Evolutionary conservation across 352 stramenopile species (phyloP), one percentile per base, ranked within the genome.

Genomic region (Phytophthora multivora): DNA sequence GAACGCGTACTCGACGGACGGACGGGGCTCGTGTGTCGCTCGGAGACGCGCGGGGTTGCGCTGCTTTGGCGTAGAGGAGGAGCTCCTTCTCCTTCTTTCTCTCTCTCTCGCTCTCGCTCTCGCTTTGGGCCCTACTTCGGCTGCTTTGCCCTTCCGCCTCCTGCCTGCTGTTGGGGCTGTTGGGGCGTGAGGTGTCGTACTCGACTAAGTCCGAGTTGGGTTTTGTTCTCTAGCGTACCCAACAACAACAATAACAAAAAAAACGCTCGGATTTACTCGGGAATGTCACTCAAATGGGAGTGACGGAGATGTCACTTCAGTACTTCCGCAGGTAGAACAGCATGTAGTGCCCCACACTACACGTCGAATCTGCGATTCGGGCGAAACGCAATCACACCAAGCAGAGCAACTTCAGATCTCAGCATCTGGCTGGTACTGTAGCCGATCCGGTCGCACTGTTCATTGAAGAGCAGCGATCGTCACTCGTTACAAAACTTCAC

Each of bases 371-470:
- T n/a, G 28, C 45, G 7, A 9, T 23, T 23, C 21, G 21, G 21
- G 2, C 21, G 45, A 52, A 39, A 52, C 45, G 45, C 45, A 52
- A 41, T 23, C 12, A 5, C 21, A 31, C 25, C 43, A 38, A 51
- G 12, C 23, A 56, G n/a, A n/a, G 12, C 36, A 45, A 39, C 31
- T 61, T 61, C 42, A 42, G 26, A 40, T 50, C 39, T 8, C 21
- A n/a, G 28, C 10, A 31, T 33, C 25, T 28, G 39, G 30, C 30
- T 28, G 12, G 6, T 58, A n/a, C n/a, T 23, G 21, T 23, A 4
- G 18, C 46, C 43, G n/a, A 63, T 63, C 56, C 33, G 19, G 41
- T 63, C 55, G 45, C 26, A 42, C 26, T 56, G 53, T 52, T 59
- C 57, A 36, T 59, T 59, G 30, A 65, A 65, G 35, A 50, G 45